Conservation (phyloP, 148 eudicot genomes). For the Cornus florida region DNA sequence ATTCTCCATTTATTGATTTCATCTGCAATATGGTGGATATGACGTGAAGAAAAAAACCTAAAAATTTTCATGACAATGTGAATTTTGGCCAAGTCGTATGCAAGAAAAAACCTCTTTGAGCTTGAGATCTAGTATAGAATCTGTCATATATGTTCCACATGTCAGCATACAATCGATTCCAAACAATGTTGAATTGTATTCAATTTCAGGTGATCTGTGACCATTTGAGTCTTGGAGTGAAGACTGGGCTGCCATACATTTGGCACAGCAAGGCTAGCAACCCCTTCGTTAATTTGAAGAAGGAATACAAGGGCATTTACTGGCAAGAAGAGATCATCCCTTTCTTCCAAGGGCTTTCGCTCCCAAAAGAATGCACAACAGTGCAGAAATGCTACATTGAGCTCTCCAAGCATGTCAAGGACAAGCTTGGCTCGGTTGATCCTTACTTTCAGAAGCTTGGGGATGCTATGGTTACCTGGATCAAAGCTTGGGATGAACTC, state of each 20-base stretch:
- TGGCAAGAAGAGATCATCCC: constrained; percentile 45
- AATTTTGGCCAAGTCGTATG: background rate
- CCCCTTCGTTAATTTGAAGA: constrained; percentile 38
- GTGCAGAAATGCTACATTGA: constrained; percentile 38
- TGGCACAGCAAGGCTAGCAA: constrained; percentile 52
- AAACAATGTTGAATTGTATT: too few species aligned
- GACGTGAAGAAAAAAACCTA: too few species aligned
- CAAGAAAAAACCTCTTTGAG: too few species aligned
- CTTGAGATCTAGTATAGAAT: too few species aligned
- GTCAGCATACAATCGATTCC: too few species aligned
- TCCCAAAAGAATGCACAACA: constrained; percentile 37
- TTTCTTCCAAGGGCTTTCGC: constrained; percentile 27
- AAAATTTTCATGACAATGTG: background rate
- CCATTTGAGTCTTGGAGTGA: constrained; percentile 39
- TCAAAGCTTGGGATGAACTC: constrained; percentile 38
- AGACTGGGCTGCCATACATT: constrained; percentile 38
- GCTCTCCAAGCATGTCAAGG: constrained; percentile 40
- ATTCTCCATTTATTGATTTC: background rate
- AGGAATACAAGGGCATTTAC: constrained; percentile 39
- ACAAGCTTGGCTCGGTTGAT: constrained; percentile 28
- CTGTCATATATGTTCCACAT: too few species aligned
- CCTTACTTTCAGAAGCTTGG: constrained; percentile 37
- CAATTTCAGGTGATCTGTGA: constrained; percentile 33
- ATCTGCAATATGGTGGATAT: background rate
- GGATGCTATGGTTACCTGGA: constrained; percentile 42